Evolutionary conservation across 495 filamentous ascomycete genomes (phyloP), one percentile per base, ranked within the genome.

Genomic region (Daldinia caldariorum): DNA sequence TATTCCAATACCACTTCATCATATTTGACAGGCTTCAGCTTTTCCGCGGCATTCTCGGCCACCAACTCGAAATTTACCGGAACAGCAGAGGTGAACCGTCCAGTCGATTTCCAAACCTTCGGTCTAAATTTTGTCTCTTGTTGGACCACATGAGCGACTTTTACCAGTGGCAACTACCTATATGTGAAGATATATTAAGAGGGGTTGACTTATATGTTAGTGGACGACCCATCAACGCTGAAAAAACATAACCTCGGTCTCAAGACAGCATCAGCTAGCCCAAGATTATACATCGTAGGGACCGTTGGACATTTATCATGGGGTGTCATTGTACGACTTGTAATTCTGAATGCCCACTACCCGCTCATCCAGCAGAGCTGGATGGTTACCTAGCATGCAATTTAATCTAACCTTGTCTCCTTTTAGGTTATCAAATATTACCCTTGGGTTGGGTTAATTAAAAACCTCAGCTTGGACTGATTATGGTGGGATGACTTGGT

Each of bases 21-120:
- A 32, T 53, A 6, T 32, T 53, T 53, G 26, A 53, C 49, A 53
- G 49, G 49, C 49, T n/a, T 29, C 49, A 32, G 22, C 9, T 53
- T 53, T 56, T 56, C 53, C 53, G 53, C 53, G 53, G 32, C 53
- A 56, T 16, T 7, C 53, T 56, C 53, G 53, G 53, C 53, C 53
- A 56, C 16, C 29, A 37, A 53, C 49, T 53, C 49, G 22, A 53
- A 53, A 53, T 53, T n/a, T 8, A 16, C 12, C 13, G 31, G 13
- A 32, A 20, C 49, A 53, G 26, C 49, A 53, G 49, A 2, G 49
- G 29, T 53, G 29, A 53, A 53, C 49, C 49, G 12, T 53, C 49
- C 5, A 32, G 14, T 32, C 49, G 49, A 53, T 13, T 13, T 26
- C 26, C 4, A 53, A 53, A 53, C 49, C 49, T 53, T 53, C 49